A percentile compares a stretch with the other conserved stretches of the same genome.
phyloP scores from a whole-genome alignment of 345 rosid species.

The Pugionium cornutum region DNA sequence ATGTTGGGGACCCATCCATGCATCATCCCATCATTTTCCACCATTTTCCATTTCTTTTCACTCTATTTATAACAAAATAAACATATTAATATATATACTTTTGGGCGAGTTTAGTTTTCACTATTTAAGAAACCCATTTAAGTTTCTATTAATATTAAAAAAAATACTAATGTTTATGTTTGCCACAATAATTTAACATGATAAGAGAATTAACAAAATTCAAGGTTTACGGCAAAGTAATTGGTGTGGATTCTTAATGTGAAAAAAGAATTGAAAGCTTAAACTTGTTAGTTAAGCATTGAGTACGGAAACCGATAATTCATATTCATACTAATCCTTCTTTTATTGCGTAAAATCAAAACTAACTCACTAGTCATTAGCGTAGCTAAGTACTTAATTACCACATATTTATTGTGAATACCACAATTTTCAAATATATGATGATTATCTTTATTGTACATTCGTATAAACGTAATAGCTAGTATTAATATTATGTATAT shows the following conservation, averaged over 20 bases:
- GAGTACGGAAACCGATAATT: neutral
- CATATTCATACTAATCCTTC: constrained; percentile 16
- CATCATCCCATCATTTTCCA: constrained; percentile 29
- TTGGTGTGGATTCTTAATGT: neutral
- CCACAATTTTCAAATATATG: constrained; percentile 1
- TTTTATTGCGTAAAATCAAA: constrained; percentile 22
- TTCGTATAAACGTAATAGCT: neutral
- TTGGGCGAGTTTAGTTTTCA: no score
- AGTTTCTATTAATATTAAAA: no score
- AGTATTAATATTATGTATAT: neutral
- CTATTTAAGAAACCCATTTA: no score
- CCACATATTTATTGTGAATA: constrained; percentile 9
- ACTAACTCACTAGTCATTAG: constrained; percentile 12
- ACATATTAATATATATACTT: no score
- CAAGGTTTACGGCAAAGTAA: neutral
- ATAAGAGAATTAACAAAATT: no score
- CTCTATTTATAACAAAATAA: neutral
- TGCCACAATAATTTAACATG: no score
- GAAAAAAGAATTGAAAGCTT: constrained; percentile 15
- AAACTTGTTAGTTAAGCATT: constrained; percentile 31
- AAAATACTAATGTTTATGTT: no score
- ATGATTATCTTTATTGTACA: neutral
- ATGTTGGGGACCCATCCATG: constrained; percentile 37
- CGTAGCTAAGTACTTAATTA: neutral
- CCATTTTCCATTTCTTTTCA: constrained; percentile 22